phyloP scores from a whole-genome alignment of 177 flowering plant species.

The Tripterygium wilfordii region DNA sequence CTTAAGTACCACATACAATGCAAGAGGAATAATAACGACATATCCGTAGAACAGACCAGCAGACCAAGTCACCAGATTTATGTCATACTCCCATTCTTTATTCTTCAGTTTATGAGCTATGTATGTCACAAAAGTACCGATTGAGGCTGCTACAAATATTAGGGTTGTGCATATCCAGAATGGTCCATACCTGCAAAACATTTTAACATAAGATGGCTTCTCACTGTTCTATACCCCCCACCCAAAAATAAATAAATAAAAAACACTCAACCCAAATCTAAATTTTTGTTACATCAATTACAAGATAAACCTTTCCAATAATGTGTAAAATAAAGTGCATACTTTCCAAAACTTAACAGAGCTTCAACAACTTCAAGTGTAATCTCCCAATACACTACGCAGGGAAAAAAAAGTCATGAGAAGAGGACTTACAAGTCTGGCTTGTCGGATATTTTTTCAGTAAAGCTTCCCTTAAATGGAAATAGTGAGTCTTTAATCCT shows the following conservation, averaged over 20 bases:
- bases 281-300: too few relatives aligned
- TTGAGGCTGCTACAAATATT: constrained; percentile 95
- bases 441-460: constrained; percentile 66
- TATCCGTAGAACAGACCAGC: constrained; percentile 98
- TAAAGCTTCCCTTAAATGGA: constrained; percentile 84
- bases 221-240: too few relatives aligned
- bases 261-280: too few relatives aligned
- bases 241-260: too few relatives aligned
- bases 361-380: too few relatives aligned
- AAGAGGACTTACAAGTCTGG: constrained; percentile 84
- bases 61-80: constrained; percentile 93
- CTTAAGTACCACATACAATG: constrained; percentile 75
- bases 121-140: constrained; percentile 93
- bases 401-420: too few relatives aligned
- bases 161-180: constrained; percentile 98
- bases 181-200: constrained; percentile 81
- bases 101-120: constrained; percentile 84
- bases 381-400: too few relatives aligned
- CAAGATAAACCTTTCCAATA: too few relatives aligned
- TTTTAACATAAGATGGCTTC: neutral
- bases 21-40: constrained; percentile 76
- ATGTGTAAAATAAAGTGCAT: too few relatives aligned
- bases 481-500: constrained; percentile 87
- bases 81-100: constrained; percentile 93
- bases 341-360: too few relatives aligned